Conservation (phyloP, 805 yeast genomes). For the Candida broadrunensis region DNA sequence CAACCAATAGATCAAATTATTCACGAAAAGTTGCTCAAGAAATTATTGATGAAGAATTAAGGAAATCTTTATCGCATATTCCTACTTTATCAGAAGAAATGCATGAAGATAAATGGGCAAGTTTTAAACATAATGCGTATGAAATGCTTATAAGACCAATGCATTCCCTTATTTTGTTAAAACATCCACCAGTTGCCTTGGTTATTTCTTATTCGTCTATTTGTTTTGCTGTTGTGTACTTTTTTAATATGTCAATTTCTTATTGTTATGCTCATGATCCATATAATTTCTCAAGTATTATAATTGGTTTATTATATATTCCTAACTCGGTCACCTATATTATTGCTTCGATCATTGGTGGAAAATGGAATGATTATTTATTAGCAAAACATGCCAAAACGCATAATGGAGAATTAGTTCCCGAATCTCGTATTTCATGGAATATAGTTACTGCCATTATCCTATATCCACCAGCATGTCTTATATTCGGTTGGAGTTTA, state of each 20-base stretch:
- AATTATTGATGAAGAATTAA: slow-evolving; percentile 18
- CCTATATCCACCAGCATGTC: slow-evolving; percentile 58
- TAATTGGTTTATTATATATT: slow-evolving; percentile 73
- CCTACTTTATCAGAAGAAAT: neutral
- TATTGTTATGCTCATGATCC: slow-evolving; percentile 61
- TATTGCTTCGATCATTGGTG: slow-evolving; percentile 75
- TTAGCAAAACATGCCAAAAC: slow-evolving; percentile 48
- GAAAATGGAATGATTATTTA: slow-evolving; percentile 71
- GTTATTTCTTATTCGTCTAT: slow-evolving; percentile 66
- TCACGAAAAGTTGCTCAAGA: slow-evolving; percentile 25
- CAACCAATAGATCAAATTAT: slow-evolving; percentile 30
- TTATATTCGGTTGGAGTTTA: slow-evolving; percentile 83
- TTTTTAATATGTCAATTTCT: slow-evolving; percentile 72
- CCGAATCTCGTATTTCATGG: slow-evolving; percentile 78
- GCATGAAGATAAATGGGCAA: slow-evolving; percentile 4
- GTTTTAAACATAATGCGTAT: slow-evolving; percentile 31
- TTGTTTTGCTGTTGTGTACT: slow-evolving; percentile 68
- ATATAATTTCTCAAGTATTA: slow-evolving; percentile 62
- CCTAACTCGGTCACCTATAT: slow-evolving; percentile 82
- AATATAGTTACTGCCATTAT: slow-evolving; percentile 66
- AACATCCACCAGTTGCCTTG: slow-evolving; percentile 71
- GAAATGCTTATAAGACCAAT: slow-evolving; percentile 56
- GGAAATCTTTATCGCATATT: slow-evolving; percentile 5
- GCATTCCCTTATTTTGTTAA: slow-evolving; percentile 56
- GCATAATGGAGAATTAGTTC: slow-evolving; percentile 64